Evolutionary conservation across 352 stramenopile species (phyloP).

Genomic region (Pythium coloratum): DNA sequence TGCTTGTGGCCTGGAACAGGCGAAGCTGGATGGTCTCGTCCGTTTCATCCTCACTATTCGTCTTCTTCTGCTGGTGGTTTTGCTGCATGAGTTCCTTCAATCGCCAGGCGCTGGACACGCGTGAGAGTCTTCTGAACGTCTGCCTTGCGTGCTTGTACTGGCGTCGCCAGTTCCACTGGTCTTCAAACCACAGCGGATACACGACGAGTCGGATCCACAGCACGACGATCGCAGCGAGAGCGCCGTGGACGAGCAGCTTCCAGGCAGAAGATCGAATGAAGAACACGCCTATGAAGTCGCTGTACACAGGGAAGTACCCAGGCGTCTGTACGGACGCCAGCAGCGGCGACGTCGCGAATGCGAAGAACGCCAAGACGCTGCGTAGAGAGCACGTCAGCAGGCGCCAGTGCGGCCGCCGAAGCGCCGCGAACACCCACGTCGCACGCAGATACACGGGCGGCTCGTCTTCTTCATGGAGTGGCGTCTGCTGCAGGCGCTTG

Average conservation of each 20-base stretch:
- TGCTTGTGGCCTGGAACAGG: slow-evolving; percentile 25
- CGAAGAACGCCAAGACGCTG: slow-evolving; percentile 36
- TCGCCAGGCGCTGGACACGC: slow-evolving; percentile 6
- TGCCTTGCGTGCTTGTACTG: slow-evolving; percentile 33
- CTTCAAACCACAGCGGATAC: slow-evolving; percentile 40
- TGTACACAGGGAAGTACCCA: slow-evolving; percentile 42
- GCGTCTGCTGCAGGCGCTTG: neutral
- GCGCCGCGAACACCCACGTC: slow-evolving; percentile 38
- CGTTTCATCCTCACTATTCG: neutral
- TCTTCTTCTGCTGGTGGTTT: neutral
- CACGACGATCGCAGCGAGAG: slow-evolving; percentile 22
- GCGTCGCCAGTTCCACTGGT: slow-evolving; percentile 47
- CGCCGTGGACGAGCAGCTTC: slow-evolving; percentile 40
- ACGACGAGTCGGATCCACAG: slow-evolving; percentile 41
- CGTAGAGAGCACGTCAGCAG: slow-evolving; percentile 39
- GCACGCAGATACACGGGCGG: slow-evolving; percentile 16
- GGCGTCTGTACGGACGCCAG: slow-evolving; percentile 32
- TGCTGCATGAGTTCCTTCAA: neutral
- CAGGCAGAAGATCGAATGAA: slow-evolving; percentile 26
- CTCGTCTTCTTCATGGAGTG: slow-evolving; percentile 1
- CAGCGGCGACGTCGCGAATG: slow-evolving; percentile 45
- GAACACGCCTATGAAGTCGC: slow-evolving; percentile 27
- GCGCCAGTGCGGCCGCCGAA: slow-evolving; percentile 42
- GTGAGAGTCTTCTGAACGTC: slow-evolving; percentile 23
- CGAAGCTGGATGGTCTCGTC: slow-evolving; percentile 22